Percentiles rank a stretch among this genome's conserved stretches.
Conservation (phyloP, 1,284 basidiomycete genomes). For the Marasmius sp. region DNA sequence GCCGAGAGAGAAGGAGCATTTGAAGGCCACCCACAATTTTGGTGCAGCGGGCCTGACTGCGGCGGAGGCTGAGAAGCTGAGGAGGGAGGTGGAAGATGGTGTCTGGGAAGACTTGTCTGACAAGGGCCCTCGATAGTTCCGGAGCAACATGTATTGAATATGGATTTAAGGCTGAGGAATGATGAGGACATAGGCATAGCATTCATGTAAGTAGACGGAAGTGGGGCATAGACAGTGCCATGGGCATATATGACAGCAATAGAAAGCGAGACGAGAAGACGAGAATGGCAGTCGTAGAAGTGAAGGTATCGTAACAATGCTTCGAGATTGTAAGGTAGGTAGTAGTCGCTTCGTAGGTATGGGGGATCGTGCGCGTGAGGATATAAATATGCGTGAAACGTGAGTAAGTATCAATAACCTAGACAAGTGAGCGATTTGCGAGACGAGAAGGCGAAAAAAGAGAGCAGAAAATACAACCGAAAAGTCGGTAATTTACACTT, state of each 20-base stretch:
- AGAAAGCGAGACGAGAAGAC: background rate
- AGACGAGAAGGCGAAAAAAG: background rate
- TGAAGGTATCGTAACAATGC: background rate
- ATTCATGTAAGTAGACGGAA: background rate
- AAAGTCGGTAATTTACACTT: background rate
- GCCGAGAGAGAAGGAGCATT: conserved; percentile 6
- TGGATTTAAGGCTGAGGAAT: background rate
- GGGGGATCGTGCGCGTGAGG: background rate
- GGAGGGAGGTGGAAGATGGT: conserved; percentile 4
- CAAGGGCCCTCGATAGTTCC: background rate
- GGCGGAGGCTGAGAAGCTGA: conserved; percentile 9
- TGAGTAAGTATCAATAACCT: background rate
- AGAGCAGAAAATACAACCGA: background rate
- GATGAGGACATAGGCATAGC: background rate
- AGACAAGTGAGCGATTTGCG: background rate
- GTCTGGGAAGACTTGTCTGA: conserved; percentile 8
- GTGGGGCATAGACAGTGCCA: background rate
- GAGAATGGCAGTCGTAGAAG: no score
- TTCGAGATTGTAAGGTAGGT: background rate
- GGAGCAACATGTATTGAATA: background rate
- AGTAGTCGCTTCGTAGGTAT: background rate
- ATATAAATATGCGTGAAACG: background rate
- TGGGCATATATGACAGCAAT: background rate
- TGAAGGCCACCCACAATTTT: conserved; percentile 8
- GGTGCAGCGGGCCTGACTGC: conserved; percentile 7